Evolutionary conservation across 768 basidiomycete species (phyloP).

Genomic region (Mycena galericulata): DNA sequence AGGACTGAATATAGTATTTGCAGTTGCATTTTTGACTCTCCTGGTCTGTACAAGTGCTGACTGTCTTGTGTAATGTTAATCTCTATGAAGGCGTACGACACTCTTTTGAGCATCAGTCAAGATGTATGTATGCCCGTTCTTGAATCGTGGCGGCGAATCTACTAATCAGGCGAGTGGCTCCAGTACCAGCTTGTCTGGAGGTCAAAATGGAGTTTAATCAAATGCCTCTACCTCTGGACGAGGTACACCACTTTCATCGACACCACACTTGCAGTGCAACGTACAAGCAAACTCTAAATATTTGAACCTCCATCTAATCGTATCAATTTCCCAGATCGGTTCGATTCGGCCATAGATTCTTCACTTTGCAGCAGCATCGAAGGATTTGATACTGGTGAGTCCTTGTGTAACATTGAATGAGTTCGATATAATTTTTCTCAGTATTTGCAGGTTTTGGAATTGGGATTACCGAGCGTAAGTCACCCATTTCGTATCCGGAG

Average conservation of each 20-base stretch:
- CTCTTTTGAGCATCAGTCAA: constrained; percentile 1
- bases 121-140: not conserved
- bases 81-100: constrained; percentile 18
- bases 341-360: not conserved
- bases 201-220: constrained; percentile 37
- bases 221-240: constrained; percentile 41
- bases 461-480: constrained; percentile 4
- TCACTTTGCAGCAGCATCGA: not conserved
- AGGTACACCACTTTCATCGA: constrained; percentile 44
- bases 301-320: not conserved
- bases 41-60: not conserved
- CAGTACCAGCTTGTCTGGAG: constrained; percentile 36
- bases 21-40: constrained; percentile 9
- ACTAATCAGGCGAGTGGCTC: not conserved
- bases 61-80: not conserved
- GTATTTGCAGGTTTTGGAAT: constrained; percentile 11
- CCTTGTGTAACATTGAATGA: not conserved
- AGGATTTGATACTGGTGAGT: not conserved
- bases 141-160: not conserved
- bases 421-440: not conserved
- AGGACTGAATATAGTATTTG: not conserved
- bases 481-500: not conserved
- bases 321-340: not conserved
- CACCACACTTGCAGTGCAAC: constrained; percentile 23
- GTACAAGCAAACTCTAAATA: constrained; percentile 12